A percentile compares a stretch with the other conserved stretches of the same genome.
phyloP scores from a whole-genome alignment of 148 eudicot species.

The Persicaria tinctoria region DNA sequence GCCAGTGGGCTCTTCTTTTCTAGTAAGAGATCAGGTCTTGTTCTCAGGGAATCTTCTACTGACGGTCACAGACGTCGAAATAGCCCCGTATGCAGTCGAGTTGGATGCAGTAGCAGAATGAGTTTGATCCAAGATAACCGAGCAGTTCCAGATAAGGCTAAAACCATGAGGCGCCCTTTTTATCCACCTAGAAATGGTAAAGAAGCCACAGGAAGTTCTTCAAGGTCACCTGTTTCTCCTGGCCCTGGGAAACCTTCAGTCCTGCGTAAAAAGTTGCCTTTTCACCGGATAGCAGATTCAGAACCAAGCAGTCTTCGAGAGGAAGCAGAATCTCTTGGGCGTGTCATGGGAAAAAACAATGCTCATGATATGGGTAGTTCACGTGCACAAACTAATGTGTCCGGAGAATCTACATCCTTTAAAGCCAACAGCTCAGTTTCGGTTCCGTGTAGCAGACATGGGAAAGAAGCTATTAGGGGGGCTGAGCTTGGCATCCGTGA shows the following conservation, averaged over 20 bases:
- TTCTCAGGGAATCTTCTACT: conserved; percentile 33
- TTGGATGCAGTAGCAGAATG: conserved; percentile 71
- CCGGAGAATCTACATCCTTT: conserved; percentile 12
- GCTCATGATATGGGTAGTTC: conserved; percentile 17
- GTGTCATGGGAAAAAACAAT: conserved; percentile 22
- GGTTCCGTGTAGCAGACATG: conserved; percentile 24
- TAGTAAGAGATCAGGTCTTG: conserved; percentile 36
- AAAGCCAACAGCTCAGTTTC: conserved; percentile 25
- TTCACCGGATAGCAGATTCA: conserved; percentile 24
- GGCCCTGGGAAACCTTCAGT: conserved; percentile 30
- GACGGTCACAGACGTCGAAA: conserved; percentile 21
- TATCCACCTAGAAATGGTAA: conserved; percentile 39
- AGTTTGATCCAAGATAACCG: conserved; percentile 16
- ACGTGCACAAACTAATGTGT: conserved; percentile 13
- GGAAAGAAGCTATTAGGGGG: conserved; percentile 2
- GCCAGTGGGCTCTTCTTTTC: conserved; percentile 35
- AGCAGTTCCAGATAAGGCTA: conserved; percentile 31
- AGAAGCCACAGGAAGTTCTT: conserved; percentile 28
- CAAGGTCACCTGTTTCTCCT: conserved; percentile 22
- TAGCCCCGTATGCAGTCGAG: conserved; percentile 63
- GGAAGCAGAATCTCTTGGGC: conserved; percentile 28
- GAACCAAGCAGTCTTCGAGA: conserved; percentile 39
- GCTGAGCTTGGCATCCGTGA: neutral
- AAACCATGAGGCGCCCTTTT: conserved; percentile 31
- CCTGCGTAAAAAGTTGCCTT: conserved; percentile 29